Evolutionary conservation across 31 red algal genomes (phyloP), one percentile per base, ranked within the genome.

Genomic region (Endocladia muricata): DNA sequence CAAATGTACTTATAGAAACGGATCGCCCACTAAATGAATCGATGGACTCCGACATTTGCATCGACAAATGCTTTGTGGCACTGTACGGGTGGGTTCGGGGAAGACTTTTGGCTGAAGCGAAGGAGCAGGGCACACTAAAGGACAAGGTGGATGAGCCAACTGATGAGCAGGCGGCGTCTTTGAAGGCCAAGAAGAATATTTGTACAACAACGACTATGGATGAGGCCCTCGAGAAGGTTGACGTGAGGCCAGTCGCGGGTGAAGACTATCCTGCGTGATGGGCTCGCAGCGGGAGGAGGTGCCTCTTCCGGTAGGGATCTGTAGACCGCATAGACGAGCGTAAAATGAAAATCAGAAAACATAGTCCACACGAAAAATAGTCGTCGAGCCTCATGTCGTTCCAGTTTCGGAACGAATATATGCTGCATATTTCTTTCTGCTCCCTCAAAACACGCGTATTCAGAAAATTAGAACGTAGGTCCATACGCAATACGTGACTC

Each of bases 261-360:
- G 25, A 34, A 19, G 61, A 67, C 39, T 67, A 32, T 34, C 61
- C 61, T 26, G 61, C n/a, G n/a, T n/a, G n/a, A n/a, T n/a, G n/a
- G n/a, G n/a, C n/a, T n/a, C n/a, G n/a, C n/a, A n/a, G n/a, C n/a
- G n/a, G n/a, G n/a, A n/a, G n/a, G n/a, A n/a, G n/a, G n/a, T n/a
- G n/a, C n/a, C n/a, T n/a, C n/a, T n/a, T n/a, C n/a, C n/a, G n/a
- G n/a, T n/a, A n/a, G n/a, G n/a, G n/a, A n/a, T n/a, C n/a, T n/a
- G n/a, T n/a, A n/a, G n/a, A n/a, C n/a, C n/a, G n/a, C n/a, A n/a
- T n/a, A n/a, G n/a, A n/a, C n/a, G n/a, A n/a, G n/a, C n/a, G n/a
- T n/a, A n/a, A n/a, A n/a, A n/a, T n/a, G n/a, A n/a, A n/a, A n/a
- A n/a, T n/a, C n/a, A n/a, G n/a, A n/a, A n/a, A n/a, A n/a, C n/a